Evolutionary conservation across 2,329 filamentous ascomycete species (phyloP).

Genomic region (Colletotrichum limetticola): DNA sequence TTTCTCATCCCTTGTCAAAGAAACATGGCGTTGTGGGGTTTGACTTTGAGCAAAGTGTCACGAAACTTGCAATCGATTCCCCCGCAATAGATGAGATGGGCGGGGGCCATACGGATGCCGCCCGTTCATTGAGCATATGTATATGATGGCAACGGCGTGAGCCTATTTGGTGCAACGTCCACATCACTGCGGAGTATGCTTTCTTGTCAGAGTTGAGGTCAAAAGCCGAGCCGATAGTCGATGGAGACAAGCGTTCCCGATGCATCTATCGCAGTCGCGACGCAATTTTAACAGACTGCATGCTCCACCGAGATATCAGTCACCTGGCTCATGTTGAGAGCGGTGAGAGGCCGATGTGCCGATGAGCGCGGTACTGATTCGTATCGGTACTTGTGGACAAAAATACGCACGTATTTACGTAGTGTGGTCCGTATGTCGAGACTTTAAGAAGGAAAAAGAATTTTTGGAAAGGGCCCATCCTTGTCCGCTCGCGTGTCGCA

Average conservation of each 20-base stretch:
- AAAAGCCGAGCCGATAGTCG: conserved; percentile 19
- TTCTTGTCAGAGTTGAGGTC: neutral
- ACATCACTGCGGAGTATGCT: neutral
- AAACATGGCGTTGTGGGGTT: conserved; percentile 3
- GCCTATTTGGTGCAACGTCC: neutral
- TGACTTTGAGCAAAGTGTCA: neutral
- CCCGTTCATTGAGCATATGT: neutral
- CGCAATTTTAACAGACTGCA: neutral
- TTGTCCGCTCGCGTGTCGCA: conserved; percentile 31
- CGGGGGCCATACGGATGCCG: neutral
- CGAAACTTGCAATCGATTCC: neutral
- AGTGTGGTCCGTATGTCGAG: neutral
- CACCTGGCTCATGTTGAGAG: conserved; percentile 31
- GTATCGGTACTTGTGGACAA: conserved; percentile 11
- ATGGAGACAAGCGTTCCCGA: conserved; percentile 15
- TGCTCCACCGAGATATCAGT: conserved; percentile 23
- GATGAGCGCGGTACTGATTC: neutral
- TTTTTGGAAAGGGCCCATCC: conserved; percentile 11
- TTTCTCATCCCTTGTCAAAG: neutral
- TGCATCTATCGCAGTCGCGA: neutral
- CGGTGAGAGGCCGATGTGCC: conserved; percentile 20
- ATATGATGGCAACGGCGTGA: neutral
- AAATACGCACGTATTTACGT: neutral
- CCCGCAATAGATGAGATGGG: neutral
- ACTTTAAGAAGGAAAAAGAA: neutral